Conservation (phyloP, 1,284 basidiomycete species). For the Cryptococcus sp. region DNA sequence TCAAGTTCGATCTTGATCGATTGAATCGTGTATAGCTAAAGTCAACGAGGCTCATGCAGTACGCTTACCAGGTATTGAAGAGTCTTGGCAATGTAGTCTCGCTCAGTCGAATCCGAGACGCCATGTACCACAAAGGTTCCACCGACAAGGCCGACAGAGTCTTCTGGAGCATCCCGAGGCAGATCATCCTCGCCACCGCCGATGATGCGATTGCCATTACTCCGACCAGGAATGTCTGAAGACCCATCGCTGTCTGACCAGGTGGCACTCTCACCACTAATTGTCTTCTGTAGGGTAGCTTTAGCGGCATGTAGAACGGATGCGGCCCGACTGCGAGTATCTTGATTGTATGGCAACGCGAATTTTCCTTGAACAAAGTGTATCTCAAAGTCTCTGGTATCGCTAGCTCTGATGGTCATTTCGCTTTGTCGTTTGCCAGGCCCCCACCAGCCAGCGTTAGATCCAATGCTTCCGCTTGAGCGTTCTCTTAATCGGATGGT, state of each 20-base stretch:
- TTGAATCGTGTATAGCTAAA: conserved; percentile 27
- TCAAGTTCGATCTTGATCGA: conserved; percentile 29
- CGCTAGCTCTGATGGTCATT: conserved; percentile 9
- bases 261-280: no score
- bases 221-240: neutral
- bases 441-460: conserved; percentile 18
- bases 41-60: neutral
- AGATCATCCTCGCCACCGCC: conserved; percentile 22
- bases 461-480: conserved; percentile 10
- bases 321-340: neutral
- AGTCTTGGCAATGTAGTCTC: conserved; percentile 17
- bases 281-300: neutral
- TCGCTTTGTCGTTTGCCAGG: conserved; percentile 21
- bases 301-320: neutral
- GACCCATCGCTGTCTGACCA: no score
- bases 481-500: conserved; percentile 19
- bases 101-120: conserved; percentile 12
- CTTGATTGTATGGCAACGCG: conserved; percentile 7
- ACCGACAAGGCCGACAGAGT: conserved; percentile 21
- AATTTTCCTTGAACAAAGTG: conserved; percentile 20
- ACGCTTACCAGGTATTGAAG: conserved; percentile 21
- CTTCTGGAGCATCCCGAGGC: conserved; percentile 9
- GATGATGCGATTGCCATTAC: conserved; percentile 7
- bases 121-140: conserved; percentile 30
- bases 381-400: conserved; percentile 8